A percentile compares a stretch with the other conserved stretches of the same genome.
phyloP scores from a whole-genome alignment of 1,139 yeast genomes.

The Saccharomyces hybrid region DNA sequence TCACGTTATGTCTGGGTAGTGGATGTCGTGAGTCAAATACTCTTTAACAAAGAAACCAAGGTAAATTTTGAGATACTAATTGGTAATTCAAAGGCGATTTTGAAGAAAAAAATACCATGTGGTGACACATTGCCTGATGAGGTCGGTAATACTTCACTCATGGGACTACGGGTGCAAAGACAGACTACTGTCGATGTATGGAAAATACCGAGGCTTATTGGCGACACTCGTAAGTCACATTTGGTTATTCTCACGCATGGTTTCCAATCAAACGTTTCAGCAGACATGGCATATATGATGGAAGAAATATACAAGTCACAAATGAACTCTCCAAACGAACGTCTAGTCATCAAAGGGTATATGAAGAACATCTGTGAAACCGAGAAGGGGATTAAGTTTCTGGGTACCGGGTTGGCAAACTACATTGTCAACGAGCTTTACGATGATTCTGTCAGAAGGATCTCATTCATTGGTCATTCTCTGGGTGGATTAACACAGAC shows the following conservation, averaged over 20 bases:
- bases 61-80: conserved; percentile 64
- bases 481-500: conserved; percentile 88
- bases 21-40: conserved; percentile 75
- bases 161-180: conserved; percentile 23
- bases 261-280: conserved; percentile 77
- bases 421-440: conserved; percentile 56
- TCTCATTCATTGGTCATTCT: conserved; percentile 89
- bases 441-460: conserved; percentile 42
- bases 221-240: conserved; percentile 16
- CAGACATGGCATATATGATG: conserved; percentile 81
- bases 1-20: conserved; percentile 64
- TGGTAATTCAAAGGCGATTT: conserved; percentile 39
- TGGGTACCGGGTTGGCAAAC: conserved; percentile 79
- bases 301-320: conserved; percentile 61
- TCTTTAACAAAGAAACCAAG: conserved; percentile 64
- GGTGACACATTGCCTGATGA: conserved; percentile 21
- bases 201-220: conserved; percentile 27
- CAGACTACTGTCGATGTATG: conserved; percentile 67
- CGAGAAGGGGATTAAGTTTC: conserved; percentile 79
- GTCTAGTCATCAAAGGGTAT: conserved; percentile 72
- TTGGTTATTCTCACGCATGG: conserved; percentile 66
- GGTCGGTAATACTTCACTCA: conserved; percentile 30
- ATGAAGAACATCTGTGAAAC: conserved; percentile 83
- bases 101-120: neutral
- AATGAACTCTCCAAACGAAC: conserved; percentile 40